phyloP scores from a whole-genome alignment of 1,284 basidiomycete genomes.

The Pseudozyma thailandica region DNA sequence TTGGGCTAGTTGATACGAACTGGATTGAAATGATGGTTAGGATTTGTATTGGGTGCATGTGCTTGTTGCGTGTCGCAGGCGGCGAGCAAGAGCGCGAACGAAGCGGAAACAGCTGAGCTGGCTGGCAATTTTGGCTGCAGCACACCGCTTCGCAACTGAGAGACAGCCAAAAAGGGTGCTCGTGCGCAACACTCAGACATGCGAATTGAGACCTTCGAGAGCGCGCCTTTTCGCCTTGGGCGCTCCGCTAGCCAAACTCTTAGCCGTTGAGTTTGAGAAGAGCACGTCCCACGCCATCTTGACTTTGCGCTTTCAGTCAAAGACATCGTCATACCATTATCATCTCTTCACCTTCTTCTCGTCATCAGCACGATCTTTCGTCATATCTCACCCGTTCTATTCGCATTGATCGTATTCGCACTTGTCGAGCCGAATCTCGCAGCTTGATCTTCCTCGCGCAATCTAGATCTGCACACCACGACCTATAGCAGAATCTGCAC shows the following conservation, averaged over 20 bases:
- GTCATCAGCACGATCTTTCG: neutral
- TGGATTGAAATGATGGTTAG: neutral
- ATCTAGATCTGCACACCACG: neutral
- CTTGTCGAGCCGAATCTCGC: neutral
- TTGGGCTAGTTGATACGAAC: neutral
- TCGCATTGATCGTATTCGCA: neutral
- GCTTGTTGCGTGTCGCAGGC: conserved; percentile 17
- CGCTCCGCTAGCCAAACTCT: neutral
- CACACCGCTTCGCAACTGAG: neutral
- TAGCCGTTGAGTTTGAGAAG: neutral
- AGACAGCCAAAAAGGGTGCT: conserved; percentile 9
- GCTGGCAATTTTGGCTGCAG: neutral
- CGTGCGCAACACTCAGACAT: conserved; percentile 47
- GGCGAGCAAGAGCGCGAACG: neutral
- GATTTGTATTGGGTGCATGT: conserved; percentile 9
- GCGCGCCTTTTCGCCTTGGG: neutral
- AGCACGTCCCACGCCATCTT: conserved; percentile 2
- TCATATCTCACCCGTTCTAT: neutral
- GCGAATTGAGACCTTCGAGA: neutral
- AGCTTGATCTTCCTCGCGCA: neutral
- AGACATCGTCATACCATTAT: neutral
- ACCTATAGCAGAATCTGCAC: neutral
- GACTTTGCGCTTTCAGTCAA: neutral
- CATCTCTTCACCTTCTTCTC: conserved; percentile 3
- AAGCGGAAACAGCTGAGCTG: neutral